phyloP scores from a whole-genome alignment of 345 rosid genomes.

The Rhodomyrtus tomentosa region DNA sequence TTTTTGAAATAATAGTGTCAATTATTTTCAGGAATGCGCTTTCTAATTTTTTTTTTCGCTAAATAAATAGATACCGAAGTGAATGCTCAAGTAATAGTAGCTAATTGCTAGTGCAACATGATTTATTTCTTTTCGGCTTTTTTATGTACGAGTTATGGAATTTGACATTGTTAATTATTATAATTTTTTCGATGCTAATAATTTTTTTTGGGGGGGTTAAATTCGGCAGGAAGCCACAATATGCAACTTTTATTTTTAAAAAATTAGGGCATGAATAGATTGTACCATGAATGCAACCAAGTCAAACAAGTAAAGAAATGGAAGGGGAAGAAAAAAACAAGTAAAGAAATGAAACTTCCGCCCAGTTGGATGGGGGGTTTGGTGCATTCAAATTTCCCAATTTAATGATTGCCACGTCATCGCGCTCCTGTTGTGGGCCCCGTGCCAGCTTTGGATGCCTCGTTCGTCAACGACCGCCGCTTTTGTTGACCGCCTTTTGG shows the following conservation, averaged over 20 bases:
- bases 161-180: neutral
- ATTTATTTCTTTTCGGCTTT: neutral
- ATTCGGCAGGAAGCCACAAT: neutral
- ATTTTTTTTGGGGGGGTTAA: neutral
- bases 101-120: neutral
- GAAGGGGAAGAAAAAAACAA: neutral
- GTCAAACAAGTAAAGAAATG: neutral
- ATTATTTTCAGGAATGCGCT: too few species aligned
- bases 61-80: rapidly evolving
- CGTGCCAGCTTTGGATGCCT: neutral
- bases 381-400: neutral
- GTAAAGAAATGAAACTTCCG: neutral
- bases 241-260: neutral
- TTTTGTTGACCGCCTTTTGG: neutral
- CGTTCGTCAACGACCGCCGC: neutral
- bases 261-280: neutral
- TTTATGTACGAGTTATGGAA: neutral
- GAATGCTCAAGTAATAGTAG: neutral
- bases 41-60: neutral
- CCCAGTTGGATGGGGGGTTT: neutral
- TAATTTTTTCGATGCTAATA: neutral
- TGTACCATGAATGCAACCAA: neutral
- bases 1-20: too few species aligned
- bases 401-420: neutral
- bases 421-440: neutral